Percentiles rank a stretch among this genome's conserved stretches.
phyloP scores from a whole-genome alignment of 225 moss, liverwort and hornwort species.

The Neckera pumila region DNA sequence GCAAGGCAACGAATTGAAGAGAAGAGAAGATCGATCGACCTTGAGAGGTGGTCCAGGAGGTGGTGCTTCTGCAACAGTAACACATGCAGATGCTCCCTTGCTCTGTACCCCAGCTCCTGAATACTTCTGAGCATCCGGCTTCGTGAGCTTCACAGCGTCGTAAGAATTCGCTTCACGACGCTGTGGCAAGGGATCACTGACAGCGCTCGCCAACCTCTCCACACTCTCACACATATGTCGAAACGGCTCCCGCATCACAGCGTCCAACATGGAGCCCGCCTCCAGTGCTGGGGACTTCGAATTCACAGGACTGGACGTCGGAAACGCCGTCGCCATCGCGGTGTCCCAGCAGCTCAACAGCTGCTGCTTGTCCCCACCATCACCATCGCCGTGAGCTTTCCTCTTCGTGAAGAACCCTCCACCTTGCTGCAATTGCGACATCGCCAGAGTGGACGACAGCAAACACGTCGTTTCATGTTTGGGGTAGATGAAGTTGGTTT shows the following conservation, averaged over 20 bases:
- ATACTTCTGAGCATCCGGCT: neutral
- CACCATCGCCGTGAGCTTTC: neutral
- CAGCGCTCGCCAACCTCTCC: conserved; percentile 27
- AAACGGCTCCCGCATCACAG: conserved; percentile 14
- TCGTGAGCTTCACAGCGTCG: neutral
- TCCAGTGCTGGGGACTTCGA: neutral
- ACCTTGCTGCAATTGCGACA: neutral
- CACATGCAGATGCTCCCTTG: neutral
- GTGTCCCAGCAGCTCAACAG: neutral
- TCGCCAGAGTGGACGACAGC: conserved; percentile 15
- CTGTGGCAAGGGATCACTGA: conserved; percentile 17
- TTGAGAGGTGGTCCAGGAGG: neutral
- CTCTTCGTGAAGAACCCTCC: neutral
- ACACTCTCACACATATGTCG: conserved; percentile 27
- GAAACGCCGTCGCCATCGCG: neutral
- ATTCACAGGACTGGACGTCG: neutral
- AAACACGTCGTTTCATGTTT: conserved; percentile 11
- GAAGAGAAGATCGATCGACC: neutral
- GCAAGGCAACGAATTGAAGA: neutral
- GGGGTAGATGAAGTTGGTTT: conserved; percentile 74
- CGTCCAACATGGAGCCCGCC: neutral
- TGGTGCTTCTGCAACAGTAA: neutral
- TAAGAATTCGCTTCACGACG: neutral
- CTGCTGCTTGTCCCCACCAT: neutral
- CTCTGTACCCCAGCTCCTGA: neutral